Conservation (phyloP, 257 asterid species). For the Eustoma russellianum region DNA sequence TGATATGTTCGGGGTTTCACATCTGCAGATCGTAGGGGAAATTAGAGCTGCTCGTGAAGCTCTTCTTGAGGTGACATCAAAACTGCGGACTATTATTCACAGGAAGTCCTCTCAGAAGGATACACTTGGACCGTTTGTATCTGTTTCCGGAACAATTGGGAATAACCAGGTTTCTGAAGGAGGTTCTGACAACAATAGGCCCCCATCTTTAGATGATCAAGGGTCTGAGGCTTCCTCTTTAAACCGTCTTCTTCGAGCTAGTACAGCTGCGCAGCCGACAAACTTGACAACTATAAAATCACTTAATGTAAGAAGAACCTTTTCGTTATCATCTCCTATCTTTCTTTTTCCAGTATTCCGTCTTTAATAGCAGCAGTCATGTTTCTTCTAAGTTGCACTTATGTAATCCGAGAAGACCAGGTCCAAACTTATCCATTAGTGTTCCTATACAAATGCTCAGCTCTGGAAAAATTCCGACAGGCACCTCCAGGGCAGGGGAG, state of each 20-base stretch:
- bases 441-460: too few species aligned
- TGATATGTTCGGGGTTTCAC: background rate
- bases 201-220: conserved; percentile 19
- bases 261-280: conserved; percentile 8
- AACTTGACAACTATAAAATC: conserved; percentile 8
- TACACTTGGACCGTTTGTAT: conserved; percentile 7
- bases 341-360: too few species aligned
- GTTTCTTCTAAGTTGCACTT: too few species aligned
- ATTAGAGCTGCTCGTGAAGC: conserved; percentile 39
- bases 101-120: conserved; percentile 25
- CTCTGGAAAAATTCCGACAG: too few species aligned
- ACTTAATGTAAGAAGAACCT: conserved; percentile 15
- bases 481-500: too few species aligned
- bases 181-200: conserved; percentile 11
- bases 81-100: conserved; percentile 21
- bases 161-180: conserved; percentile 15
- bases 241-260: conserved; percentile 12
- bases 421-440: too few species aligned
- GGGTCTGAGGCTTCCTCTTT: conserved; percentile 18
- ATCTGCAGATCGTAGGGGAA: conserved; percentile 54
- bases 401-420: too few species aligned
- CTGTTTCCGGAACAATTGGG: conserved; percentile 19
- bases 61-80: conserved; percentile 35
- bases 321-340: background rate
- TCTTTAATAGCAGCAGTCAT: too few species aligned